phyloP scores from a whole-genome alignment of 176 grass and related monocot genomes.

The Oryza australiensis region DNA sequence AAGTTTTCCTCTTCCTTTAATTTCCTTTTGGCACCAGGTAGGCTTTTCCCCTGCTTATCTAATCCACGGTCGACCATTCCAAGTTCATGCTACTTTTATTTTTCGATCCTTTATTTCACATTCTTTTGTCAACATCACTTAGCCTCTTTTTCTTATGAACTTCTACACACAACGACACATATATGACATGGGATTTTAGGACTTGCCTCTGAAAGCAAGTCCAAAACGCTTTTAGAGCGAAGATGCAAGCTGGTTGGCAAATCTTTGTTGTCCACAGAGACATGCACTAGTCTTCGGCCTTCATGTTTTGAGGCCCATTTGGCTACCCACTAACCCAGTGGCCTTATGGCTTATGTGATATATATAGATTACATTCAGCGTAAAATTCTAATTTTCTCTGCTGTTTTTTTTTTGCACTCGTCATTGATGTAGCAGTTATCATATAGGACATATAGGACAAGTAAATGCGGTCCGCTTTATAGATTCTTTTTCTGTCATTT shows the following conservation, averaged over 20 bases:
- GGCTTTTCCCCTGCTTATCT: conserved; percentile 13
- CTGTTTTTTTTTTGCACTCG: not conserved
- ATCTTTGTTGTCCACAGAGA: conserved; percentile 28
- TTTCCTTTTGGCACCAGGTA: not conserved
- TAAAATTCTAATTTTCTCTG: not conserved
- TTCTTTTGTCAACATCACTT: conserved; percentile 28
- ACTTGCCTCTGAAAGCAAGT: not conserved
- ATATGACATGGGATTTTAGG: not conserved
- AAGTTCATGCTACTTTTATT: conserved; percentile 27
- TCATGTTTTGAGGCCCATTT: not conserved
- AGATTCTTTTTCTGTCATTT: too few species aligned
- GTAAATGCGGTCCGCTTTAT: too few species aligned
- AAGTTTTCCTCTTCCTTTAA: not conserved
- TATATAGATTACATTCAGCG: not conserved
- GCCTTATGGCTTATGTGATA: conserved; percentile 3
- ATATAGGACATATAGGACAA: too few species aligned
- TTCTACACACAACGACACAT: conserved; percentile 6
- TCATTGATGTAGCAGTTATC: not conserved
- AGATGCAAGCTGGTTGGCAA: not conserved
- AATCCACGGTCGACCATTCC: not conserved
- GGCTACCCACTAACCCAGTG: not conserved
- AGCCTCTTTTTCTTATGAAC: not conserved
- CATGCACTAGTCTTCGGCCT: conserved; percentile 12
- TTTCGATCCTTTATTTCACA: not conserved
- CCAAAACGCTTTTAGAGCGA: conserved; percentile 14